Evolutionary conservation across 176 grass and related monocot species (phyloP), one percentile per base, ranked within the genome.

Genomic region (Areca catechu): DNA sequence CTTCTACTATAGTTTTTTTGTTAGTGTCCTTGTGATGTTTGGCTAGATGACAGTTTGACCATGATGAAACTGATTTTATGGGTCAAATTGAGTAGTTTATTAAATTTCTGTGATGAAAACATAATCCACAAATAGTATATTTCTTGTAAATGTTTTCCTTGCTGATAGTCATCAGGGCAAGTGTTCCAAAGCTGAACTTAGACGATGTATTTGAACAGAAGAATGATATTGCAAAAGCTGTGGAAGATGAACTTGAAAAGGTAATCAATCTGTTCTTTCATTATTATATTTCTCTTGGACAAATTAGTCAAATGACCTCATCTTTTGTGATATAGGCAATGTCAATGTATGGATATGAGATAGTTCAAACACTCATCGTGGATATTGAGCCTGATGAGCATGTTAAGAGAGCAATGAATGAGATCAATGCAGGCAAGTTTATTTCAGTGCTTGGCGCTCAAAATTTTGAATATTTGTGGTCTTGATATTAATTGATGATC

Each of bases 191-290:
- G 66, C 60, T 86, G 65, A 37, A 67, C 1, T 57, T 86, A 71
- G 83, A 86, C 22, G 78, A 75, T 78, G 63, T 74, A 43, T 86
- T 86, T 47, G 83, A 82, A 37, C 78, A 86, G 24, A 86, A 86
- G 24, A 62, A 86, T 78, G 83, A 78, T 24, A 82, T 86, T 16
- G 83, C 78, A 12, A 86, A 71, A 71, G 60, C 84, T 51, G 84
- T 86, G 19, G 84, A 86, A 71, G 71, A 86, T 2, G 84, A 86
- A 63, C 84, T 86, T 75, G 78, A 74, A 78, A 86, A 86, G 83
- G 83, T 82, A 48, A 49, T 61, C 1, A 57, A 49, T 58, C 10
- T 56, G 34, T 24, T 58, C 10, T 3, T 53, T 43, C 34, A 43
- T 12, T 12, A 43, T 43, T 10, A 43, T 10, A 10, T 43, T 43